Evolutionary conservation across 257 asterid genomes (phyloP).

Genomic region (Orobanche coerulescens): DNA sequence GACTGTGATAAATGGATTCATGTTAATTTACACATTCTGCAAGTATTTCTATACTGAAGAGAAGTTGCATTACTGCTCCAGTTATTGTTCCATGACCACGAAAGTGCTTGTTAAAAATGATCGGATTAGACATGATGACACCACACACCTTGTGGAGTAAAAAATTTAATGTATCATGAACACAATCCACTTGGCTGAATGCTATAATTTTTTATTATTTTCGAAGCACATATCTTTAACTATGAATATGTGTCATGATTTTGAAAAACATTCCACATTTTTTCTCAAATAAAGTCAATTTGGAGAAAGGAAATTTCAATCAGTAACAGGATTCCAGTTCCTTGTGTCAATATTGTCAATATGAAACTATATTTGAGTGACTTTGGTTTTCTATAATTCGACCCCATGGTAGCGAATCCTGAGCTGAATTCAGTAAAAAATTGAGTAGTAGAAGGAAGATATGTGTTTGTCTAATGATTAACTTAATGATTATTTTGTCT

Average conservation of each 20-base stretch:
- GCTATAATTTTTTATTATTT: conserved; percentile 3
- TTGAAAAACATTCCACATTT: background rate
- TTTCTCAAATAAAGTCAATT: background rate
- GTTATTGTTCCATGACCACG: background rate
- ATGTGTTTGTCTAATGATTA: background rate
- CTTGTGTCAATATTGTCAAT: background rate
- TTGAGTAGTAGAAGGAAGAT: background rate
- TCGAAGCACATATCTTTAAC: background rate
- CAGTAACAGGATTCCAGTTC: background rate
- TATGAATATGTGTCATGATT: conserved; percentile 17
- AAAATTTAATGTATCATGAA: background rate
- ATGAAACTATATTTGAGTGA: background rate
- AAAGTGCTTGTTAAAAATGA: background rate
- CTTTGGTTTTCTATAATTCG: background rate
- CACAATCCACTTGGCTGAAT: background rate
- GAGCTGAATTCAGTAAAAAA: background rate
- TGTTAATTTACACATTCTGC: background rate
- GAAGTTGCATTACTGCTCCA: conserved; percentile 1
- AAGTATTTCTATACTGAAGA: background rate
- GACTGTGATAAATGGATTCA: background rate
- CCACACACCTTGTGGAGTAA: background rate
- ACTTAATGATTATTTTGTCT: background rate
- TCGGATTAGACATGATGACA: conserved; percentile 1
- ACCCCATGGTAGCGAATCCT: background rate
- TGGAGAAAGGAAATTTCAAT: background rate